A percentile compares a stretch with the other conserved stretches of the same genome.
Evolutionary conservation across 2,329 filamentous ascomycete genomes (phyloP).

Genomic region (Penicillium freii): DNA sequence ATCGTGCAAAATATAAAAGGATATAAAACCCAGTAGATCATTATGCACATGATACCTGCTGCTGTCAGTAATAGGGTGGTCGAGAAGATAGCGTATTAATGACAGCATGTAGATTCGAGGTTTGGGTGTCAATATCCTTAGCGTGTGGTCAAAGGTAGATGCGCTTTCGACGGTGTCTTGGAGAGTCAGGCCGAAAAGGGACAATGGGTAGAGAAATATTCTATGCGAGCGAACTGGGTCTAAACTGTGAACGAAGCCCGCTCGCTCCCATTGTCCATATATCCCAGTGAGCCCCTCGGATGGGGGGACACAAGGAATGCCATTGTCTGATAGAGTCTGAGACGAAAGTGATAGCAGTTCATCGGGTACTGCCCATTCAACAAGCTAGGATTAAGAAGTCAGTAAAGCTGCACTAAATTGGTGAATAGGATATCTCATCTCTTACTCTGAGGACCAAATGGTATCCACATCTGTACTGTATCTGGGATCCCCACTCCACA

Average conservation of each 20-base stretch:
- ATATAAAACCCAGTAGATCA: not conserved
- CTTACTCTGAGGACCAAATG: conserved; percentile 9
- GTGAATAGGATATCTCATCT: not conserved
- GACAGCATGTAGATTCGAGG: not conserved
- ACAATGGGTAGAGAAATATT: conserved; percentile 10
- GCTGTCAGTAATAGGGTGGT: not conserved
- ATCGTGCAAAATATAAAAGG: not conserved
- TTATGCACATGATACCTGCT: not conserved
- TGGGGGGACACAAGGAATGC: not conserved
- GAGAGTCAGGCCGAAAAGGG: conserved; percentile 9
- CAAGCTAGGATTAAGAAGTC: not conserved
- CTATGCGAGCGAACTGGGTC: not conserved
- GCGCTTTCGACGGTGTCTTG: conserved; percentile 14
- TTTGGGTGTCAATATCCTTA: not conserved
- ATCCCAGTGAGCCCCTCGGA: not conserved
- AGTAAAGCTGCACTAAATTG: not conserved
- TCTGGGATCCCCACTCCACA: conserved; percentile 8
- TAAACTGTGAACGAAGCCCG: not conserved
- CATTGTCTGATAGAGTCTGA: conserved; percentile 2
- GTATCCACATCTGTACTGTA: conserved; percentile 5
- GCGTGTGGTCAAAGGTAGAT: conserved; percentile 10
- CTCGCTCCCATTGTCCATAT: conserved; percentile 14
- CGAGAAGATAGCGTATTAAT: not conserved
- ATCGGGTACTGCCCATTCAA: conserved; percentile 14
- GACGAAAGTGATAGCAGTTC: conserved; percentile 7